Conservation (phyloP, 202 grass and related monocot species). For the Alloteropsis angusta region DNA sequence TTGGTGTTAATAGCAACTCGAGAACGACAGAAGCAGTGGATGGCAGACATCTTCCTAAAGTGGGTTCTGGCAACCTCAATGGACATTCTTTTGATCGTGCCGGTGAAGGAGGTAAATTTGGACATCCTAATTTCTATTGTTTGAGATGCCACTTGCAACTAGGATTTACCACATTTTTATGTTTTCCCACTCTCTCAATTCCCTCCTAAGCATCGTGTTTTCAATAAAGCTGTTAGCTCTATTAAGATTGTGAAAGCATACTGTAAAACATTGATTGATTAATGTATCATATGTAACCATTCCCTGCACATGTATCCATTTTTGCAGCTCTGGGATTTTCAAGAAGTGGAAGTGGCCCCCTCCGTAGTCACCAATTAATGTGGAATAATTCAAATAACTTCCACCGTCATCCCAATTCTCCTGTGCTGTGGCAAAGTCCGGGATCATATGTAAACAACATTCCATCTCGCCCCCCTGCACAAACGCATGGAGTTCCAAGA, state of each 20-base stretch:
- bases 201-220: neutral
- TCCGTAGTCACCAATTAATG: conserved; percentile 52
- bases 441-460: conserved; percentile 49
- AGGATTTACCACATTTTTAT: neutral
- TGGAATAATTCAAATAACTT: conserved; percentile 71
- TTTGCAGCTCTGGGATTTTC: conserved; percentile 63
- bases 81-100: conserved; percentile 57
- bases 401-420: conserved; percentile 40
- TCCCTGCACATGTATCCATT: neutral
- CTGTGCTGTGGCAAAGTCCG: conserved; percentile 50
- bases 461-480: conserved; percentile 39
- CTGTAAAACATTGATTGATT: neutral
- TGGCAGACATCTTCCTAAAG: conserved; percentile 52
- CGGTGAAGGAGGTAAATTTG: conserved; percentile 40
- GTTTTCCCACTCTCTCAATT: neutral
- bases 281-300: conserved; percentile 12
- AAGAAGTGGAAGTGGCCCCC: conserved; percentile 60
- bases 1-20: conserved; percentile 40
- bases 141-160: neutral
- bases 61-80: conserved; percentile 53
- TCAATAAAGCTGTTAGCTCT: neutral
- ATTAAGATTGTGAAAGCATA: neutral
- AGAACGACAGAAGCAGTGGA: conserved; percentile 44
- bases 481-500: conserved; percentile 52
- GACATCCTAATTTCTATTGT: conserved; percentile 10